phyloP scores from a whole-genome alignment of 192 early-diverging fungal species.

The Backusella parvicylindrica region DNA sequence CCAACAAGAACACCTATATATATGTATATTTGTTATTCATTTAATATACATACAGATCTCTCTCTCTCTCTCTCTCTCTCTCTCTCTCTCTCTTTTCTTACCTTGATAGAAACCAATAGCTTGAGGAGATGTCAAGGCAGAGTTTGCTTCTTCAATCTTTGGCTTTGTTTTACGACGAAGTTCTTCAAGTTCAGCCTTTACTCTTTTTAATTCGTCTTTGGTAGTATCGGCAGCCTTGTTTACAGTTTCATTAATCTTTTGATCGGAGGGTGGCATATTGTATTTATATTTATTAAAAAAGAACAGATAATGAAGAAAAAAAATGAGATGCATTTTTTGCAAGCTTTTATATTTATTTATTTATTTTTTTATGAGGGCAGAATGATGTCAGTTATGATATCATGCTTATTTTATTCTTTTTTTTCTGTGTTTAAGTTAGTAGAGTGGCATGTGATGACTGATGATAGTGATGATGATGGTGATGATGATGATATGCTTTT shows the following conservation, averaged over 20 bases:
- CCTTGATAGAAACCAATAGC: constrained; percentile 23
- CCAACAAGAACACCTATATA: constrained; percentile 19
- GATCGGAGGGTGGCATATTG: constrained; percentile 19
- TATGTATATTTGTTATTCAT: background rate
- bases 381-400: background rate
- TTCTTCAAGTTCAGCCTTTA: constrained; percentile 20
- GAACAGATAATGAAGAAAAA: background rate
- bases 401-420: background rate
- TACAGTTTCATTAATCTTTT: constrained; percentile 22
- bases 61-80: background rate
- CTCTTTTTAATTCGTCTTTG: constrained; percentile 17
- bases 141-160: constrained; percentile 19
- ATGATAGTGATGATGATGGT: no score
- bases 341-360: background rate
- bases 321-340: background rate
- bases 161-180: constrained; percentile 6
- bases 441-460: no score
- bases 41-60: background rate
- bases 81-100: background rate
- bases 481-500: no score
- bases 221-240: constrained; percentile 11
- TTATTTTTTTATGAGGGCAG: background rate
- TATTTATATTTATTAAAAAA: background rate
- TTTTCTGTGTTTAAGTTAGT: no score
- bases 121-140: constrained; percentile 12